A percentile compares a stretch with the other conserved stretches of the same genome.
phyloP scores from a whole-genome alignment of 2,329 filamentous ascomycete species.

The Trichoderma simmonsii region DNA sequence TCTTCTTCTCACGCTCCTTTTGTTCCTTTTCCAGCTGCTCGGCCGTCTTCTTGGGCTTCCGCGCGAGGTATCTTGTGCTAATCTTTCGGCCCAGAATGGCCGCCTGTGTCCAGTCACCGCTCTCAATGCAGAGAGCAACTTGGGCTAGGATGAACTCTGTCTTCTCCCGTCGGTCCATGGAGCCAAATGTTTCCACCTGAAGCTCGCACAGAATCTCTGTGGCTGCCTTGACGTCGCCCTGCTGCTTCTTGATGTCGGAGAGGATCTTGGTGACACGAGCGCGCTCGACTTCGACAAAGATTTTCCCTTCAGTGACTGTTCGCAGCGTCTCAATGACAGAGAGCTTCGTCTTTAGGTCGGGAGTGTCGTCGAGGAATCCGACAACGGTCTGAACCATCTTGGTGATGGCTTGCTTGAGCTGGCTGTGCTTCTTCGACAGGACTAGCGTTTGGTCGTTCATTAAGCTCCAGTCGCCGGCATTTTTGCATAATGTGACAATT shows the following conservation, averaged over 20 bases:
- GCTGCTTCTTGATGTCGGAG: constrained; percentile 94
- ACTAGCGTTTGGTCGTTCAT: constrained; percentile 95
- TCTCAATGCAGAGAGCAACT: constrained; percentile 91
- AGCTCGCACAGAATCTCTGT: constrained; percentile 94
- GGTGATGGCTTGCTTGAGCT: constrained; percentile 98
- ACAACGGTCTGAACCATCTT: constrained; percentile 99
- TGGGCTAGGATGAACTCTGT: constrained; percentile 98
- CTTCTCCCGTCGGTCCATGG: constrained; percentile 96
- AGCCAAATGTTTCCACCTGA: constrained; percentile 98
- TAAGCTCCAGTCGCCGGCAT: constrained; percentile 87
- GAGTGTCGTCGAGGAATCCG: constrained; percentile 82
- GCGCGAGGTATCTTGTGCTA: constrained; percentile 85
- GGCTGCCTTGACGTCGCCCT: constrained; percentile 86
- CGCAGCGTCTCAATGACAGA: constrained; percentile 91
- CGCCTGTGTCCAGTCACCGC: constrained; percentile 93
- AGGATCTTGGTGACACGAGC: constrained; percentile 92
- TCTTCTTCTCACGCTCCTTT: constrained; percentile 84
- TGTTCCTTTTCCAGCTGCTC: constrained; percentile 89
- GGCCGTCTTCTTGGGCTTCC: constrained; percentile 85
- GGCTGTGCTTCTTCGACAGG: constrained; percentile 98
- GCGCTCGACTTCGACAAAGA: constrained; percentile 98
- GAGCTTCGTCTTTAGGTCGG: constrained; percentile 82
- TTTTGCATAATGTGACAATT: constrained; percentile 92
- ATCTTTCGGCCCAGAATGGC: constrained; percentile 94
- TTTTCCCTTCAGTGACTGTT: constrained; percentile 98